A percentile compares a stretch with the other conserved stretches of the same genome.
Evolutionary conservation across 2,329 filamentous ascomycete species (phyloP).

Genomic region (Hypoxylon sp.): DNA sequence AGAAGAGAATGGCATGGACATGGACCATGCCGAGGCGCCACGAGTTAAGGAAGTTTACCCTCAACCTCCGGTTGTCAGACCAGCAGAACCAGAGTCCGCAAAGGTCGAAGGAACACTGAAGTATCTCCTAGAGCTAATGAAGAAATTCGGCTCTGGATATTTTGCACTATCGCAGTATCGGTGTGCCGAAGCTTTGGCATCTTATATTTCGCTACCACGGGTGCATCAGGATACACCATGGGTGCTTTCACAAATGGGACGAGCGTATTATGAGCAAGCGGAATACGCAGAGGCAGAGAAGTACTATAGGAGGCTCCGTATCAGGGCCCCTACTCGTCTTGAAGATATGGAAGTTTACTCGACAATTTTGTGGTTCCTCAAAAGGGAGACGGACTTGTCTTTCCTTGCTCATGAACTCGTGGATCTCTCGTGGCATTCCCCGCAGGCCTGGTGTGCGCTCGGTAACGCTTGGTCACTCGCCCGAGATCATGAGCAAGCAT

Average conservation of each 20-base stretch:
- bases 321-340: constrained; percentile 82
- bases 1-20: constrained; percentile 75
- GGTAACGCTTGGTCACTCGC: constrained; percentile 96
- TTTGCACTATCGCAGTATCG: constrained; percentile 83
- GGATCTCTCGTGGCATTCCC: constrained; percentile 87
- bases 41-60: constrained; percentile 60
- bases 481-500: constrained; percentile 92
- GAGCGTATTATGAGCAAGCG: constrained; percentile 91
- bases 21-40: constrained; percentile 74
- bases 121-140: constrained; percentile 83
- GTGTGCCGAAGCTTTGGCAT: constrained; percentile 80
- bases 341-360: constrained; percentile 99
- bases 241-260: constrained; percentile 91
- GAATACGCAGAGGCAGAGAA: constrained; percentile 89
- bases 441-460: constrained; percentile 94
- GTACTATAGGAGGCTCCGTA: constrained; percentile 83
- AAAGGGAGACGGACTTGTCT: constrained; percentile 90
- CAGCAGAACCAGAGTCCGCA: constrained; percentile 65
- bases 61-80: constrained; percentile 56
- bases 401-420: constrained; percentile 92
- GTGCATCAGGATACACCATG: constrained; percentile 90
- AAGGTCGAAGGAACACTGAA: constrained; percentile 82
- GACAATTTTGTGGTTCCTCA: constrained; percentile 98
- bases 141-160: constrained; percentile 85
- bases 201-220: constrained; percentile 77